Evolutionary conservation across 495 filamentous ascomycete species (phyloP), one percentile per base, ranked within the genome.

Genomic region (Aspergillus egyptiacus): DNA sequence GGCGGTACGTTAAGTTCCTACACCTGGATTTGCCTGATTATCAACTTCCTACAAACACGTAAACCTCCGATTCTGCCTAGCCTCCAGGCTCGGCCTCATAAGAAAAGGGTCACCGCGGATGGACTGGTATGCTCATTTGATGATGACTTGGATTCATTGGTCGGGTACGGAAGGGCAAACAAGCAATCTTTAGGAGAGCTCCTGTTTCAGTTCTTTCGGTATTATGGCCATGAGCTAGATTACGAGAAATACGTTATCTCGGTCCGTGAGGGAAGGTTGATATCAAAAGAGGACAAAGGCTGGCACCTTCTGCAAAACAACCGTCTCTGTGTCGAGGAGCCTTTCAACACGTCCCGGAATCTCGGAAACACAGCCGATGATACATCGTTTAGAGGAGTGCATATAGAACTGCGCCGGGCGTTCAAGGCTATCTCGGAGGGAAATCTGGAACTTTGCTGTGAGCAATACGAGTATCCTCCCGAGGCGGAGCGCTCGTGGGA

Each of bases 11-110:
- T 98, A 19, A 96, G 93, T 65, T 97, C 94, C 8, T 98, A 98
- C 60, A 95, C 93, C n/a, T 98, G 93, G 93, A 96, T 96, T 63
- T 97, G 93, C 71, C 81, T 97, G 79, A 95, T 97, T 54, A 84
- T 98, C 57, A 93, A 90, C 51, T 98, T 97, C 63, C 76, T 98
- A 25, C 93, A 98, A 66, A 85, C 87, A 24, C 81, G 93, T 57
- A 75, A 89, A 50, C 89, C 91, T 34, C 91, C 91, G 0, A 78
- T 98, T 34, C 69, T 98, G 17, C 93, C 93, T 6, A 83, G 87
- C 20, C 77, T 98, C 8, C 94, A 96, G 56, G 82, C 89, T 52
- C 75, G 78, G 11, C 78, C 85, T 6, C 79, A 86, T 53, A 68
- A 84, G 56, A 81, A 80, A 56, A 67, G 69, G 27, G 51, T 76